Conservation (phyloP, 129 eudicot genomes). For the Smallanthus sonchifolius region DNA sequence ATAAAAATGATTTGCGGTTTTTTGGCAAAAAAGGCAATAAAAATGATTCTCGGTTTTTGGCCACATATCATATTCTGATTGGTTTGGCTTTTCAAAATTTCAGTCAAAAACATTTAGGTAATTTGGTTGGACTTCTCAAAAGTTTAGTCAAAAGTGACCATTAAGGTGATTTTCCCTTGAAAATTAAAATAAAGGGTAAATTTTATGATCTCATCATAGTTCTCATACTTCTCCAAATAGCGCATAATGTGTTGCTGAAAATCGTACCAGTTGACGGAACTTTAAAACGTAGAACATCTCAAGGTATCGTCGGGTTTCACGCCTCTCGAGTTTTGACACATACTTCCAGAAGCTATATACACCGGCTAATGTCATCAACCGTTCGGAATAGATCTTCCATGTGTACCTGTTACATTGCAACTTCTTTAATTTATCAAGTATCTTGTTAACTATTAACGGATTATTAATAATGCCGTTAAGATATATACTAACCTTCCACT, state of each 20-base stretch:
- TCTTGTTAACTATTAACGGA: neutral
- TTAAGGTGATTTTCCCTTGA: neutral
- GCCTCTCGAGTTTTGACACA: slow-evolving; percentile 91
- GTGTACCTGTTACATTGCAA: slow-evolving; percentile 56
- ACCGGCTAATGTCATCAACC: slow-evolving; percentile 90
- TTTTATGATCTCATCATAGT: neutral
- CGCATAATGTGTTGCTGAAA: neutral
- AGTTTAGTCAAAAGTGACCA: neutral
- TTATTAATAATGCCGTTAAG: neutral
- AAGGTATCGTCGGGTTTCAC: slow-evolving; percentile 86
- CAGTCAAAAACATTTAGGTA: neutral
- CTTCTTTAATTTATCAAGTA: neutral
- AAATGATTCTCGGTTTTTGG: neutral
- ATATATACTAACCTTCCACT: slow-evolving; percentile 45
- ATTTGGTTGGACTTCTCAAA: neutral
- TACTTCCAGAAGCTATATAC: slow-evolving; percentile 96
- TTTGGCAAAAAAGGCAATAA: neutral
- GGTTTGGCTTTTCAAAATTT: neutral
- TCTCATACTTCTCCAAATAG: neutral
- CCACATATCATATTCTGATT: neutral
- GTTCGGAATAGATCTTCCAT: slow-evolving; percentile 90
- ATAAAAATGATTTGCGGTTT: neutral
- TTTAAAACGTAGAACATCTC: slow-evolving; percentile 97
- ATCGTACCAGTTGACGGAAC: slow-evolving; percentile 78
- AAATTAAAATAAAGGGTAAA: neutral